phyloP scores from a whole-genome alignment of 1,284 basidiomycete genomes.

The Ganoderma leucocontextum region DNA sequence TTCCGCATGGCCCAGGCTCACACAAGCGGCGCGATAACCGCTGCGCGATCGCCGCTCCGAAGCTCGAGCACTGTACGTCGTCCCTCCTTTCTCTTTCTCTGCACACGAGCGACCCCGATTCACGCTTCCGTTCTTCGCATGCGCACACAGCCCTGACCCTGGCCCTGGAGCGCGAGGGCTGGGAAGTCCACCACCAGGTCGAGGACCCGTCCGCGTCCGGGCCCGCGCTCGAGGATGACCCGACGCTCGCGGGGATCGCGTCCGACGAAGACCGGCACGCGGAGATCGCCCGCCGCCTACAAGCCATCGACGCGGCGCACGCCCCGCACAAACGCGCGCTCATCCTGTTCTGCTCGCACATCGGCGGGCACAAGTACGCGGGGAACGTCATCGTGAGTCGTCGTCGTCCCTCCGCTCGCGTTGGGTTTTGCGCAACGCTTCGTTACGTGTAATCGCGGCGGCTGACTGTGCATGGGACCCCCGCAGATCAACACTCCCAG shows the following conservation, averaged over 20 bases:
- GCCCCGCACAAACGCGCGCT: conserved; percentile 62
- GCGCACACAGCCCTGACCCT: conserved; percentile 61
- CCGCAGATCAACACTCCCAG: conserved; percentile 85
- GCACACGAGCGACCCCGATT: background rate
- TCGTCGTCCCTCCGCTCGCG: background rate
- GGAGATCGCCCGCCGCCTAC: conserved; percentile 58
- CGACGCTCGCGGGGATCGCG: conserved; percentile 51
- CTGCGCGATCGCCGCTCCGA: conserved; percentile 86
- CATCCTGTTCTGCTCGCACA: conserved; percentile 86
- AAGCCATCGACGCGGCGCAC: conserved; percentile 55
- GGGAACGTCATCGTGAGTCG: conserved; percentile 88
- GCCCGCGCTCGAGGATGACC: conserved; percentile 61
- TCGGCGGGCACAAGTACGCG: conserved; percentile 91
- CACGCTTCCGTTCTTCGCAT: too few relatives aligned
- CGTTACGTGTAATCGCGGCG: conserved; percentile 4
- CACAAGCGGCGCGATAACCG: conserved; percentile 92
- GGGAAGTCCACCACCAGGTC: conserved; percentile 78
- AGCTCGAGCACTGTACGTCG: conserved; percentile 75
- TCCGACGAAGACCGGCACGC: conserved; percentile 50
- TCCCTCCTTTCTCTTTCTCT: background rate
- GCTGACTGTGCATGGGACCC: background rate
- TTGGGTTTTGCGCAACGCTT: background rate
- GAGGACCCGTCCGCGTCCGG: conserved; percentile 69
- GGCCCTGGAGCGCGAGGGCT: conserved; percentile 70
- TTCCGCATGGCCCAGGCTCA: conserved; percentile 66